Evolutionary conservation across 2,329 filamentous ascomycete genomes (phyloP), one percentile per base, ranked within the genome.

Genomic region (Talaromyces sp.): DNA sequence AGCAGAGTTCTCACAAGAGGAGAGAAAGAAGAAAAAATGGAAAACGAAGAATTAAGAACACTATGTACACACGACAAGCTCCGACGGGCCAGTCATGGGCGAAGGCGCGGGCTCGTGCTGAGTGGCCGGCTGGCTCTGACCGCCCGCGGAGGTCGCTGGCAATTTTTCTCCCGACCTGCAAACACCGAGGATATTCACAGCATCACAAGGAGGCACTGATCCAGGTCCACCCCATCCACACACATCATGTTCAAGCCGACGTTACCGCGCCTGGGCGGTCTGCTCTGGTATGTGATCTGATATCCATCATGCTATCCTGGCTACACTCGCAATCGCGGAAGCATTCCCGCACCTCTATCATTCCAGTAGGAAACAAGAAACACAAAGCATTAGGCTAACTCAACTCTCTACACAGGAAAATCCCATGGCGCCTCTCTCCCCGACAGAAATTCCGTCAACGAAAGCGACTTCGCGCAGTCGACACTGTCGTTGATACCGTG

Each of bases 361-460:
- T 46, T 21, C 32, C 17, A 55, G 9, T 21, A 2, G n/a, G 13
- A 29, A 27, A 19, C 32, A 56, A 29, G 14, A 43, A 43, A 10
- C 1, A 19, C 17, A 41, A 41, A 58, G 62, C 64, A 61, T 68
- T 19, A 24, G 26, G 38, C 66, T 62, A 58, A 60, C 38, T 61
- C 59, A 61, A 58, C 64, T 32, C 61, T 46, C 54, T 38, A 56
- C 82, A 67, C 69, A 87, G 90, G 95, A 99, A 99, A 86, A 92
- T 89, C 70, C 95, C 95, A 68, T 99, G 93, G 93, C 89, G 95
- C 64, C 86, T 99, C 72, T 99, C 95, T 62, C 83, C 86, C 67
- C 91, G 91, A 74, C 93, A 96, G 78, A 98, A 98, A 78, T 85
- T 87, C 65, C 89, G 93, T 59, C 93, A 97, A 70, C 86, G 93